Evolutionary conservation across 2,329 filamentous ascomycete species (phyloP), one percentile per base, ranked within the genome.

Genomic region (Fusarium sp.): DNA sequence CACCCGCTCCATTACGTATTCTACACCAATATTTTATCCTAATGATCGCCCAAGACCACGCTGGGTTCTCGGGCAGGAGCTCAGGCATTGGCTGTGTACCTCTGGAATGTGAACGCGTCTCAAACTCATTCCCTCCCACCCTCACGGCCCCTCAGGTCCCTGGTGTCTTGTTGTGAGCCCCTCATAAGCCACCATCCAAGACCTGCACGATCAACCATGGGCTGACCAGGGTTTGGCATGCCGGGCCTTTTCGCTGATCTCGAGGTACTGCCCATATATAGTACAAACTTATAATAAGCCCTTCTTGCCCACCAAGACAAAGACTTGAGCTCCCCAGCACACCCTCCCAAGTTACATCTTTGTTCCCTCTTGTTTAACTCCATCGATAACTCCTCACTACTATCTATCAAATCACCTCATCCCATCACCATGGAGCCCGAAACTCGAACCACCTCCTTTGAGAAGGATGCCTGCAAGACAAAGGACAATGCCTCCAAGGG

Each of bases 1-100:
- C 65, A 71, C 59, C 41, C 57, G 65, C 48, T 62, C 54, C 63
- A 64, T 71, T 69, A 68, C 65, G 67, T 70, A 66, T 65, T 71
- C 50, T 51, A 46, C 58, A 51, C 56, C 57, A 29, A 46, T 40
- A 40, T 43, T 39, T 57, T 58, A 52, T 65, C 49, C 60, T 50
- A 58, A 58, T 61, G 59, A 71, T 71, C 59, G 46, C 50, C 67
- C 49, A 59, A 31, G 47, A 56, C 57, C 67, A 59, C 63, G 53
- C 57, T 60, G 60, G 48, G 26, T 34, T 56, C 46, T 50, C 63
- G 58, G 68, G 69, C 60, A 69, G 59, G 61, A 61, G 57, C 43
- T 53, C 60, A 61, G 45, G 49, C 48, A 58, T 55, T 68, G 52
- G 51, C 65, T 69, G 61, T 68, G 55, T 65, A 67, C 13, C 63